Conservation (phyloP, 2,329 filamentous ascomycete species). For the Beauveria asiatica region DNA sequence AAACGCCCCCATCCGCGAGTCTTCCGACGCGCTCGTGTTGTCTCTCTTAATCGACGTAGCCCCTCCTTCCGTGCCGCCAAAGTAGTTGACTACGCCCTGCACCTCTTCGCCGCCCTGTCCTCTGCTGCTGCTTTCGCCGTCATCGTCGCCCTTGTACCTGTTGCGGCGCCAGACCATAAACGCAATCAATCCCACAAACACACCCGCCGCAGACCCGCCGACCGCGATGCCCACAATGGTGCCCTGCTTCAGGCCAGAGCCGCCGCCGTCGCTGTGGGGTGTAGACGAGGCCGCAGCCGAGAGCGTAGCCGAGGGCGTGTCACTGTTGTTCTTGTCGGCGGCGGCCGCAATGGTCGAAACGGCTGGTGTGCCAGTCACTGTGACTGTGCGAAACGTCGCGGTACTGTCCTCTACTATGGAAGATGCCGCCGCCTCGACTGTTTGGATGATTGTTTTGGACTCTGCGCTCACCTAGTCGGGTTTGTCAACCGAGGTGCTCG, state of each 20-base stretch:
- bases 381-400: background rate
- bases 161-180: background rate
- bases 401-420: background rate
- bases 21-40: constrained; percentile 5
- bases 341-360: background rate
- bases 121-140: background rate
- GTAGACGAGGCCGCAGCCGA: background rate
- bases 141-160: background rate
- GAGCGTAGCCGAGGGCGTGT: background rate
- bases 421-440: background rate
- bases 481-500: too few species aligned
- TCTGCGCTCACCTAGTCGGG: too few species aligned
- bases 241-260: background rate
- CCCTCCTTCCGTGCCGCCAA: background rate
- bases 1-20: constrained; percentile 6
- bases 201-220: constrained; percentile 1
- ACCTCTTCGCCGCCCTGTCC: background rate
- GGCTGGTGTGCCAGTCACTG: background rate
- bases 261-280: background rate
- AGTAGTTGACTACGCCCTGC: background rate
- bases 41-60: background rate
- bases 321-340: background rate
- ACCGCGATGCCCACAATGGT: constrained; percentile 1
- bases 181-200: background rate
- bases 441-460: background rate